phyloP scores from a whole-genome alignment of 768 basidiomycete species.

The Collybia mongolica region DNA sequence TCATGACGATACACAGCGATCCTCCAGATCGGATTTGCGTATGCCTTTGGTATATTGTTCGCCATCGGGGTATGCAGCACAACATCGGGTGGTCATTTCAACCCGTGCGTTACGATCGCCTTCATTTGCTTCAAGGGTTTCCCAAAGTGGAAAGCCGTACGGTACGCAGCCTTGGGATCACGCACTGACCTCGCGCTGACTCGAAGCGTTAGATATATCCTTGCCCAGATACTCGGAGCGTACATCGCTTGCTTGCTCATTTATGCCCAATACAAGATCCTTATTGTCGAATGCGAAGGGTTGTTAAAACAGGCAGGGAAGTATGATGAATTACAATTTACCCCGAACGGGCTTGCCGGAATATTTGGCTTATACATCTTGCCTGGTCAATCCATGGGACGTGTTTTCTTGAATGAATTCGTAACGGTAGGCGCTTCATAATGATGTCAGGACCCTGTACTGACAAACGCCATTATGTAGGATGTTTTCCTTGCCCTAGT shows the following conservation, averaged over 20 bases:
- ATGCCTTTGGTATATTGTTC: slow-evolving; percentile 58
- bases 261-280: slow-evolving; percentile 61
- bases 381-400: slow-evolving; percentile 42
- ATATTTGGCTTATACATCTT: slow-evolving; percentile 51
- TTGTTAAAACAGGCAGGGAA: slow-evolving; percentile 20
- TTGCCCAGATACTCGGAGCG: slow-evolving; percentile 64
- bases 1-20: slow-evolving; percentile 35
- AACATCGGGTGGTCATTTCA: slow-evolving; percentile 66
- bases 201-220: slow-evolving; percentile 48
- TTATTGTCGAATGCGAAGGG: slow-evolving; percentile 38
- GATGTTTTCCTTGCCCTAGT: slow-evolving; percentile 48
- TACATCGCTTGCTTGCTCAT: slow-evolving; percentile 60
- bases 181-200: neutral
- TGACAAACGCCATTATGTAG: slow-evolving; percentile 18
- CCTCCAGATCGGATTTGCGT: slow-evolving; percentile 56
- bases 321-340: slow-evolving; percentile 27
- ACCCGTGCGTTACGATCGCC: slow-evolving; percentile 59
- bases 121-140: slow-evolving; percentile 53
- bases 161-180: slow-evolving; percentile 27
- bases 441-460: no score
- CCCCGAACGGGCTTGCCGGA: slow-evolving; percentile 46
- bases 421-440: slow-evolving; percentile 38
- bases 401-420: slow-evolving; percentile 55
- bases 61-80: slow-evolving; percentile 51
- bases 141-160: slow-evolving; percentile 46